Percentiles rank a stretch among this genome's conserved stretches.
These are phyloP conservation scores for Pseudomonodictys pantanalensis DNA, from an alignment of 495 filamentous ascomycete genomes.

Conservation along the genomic window DNA sequence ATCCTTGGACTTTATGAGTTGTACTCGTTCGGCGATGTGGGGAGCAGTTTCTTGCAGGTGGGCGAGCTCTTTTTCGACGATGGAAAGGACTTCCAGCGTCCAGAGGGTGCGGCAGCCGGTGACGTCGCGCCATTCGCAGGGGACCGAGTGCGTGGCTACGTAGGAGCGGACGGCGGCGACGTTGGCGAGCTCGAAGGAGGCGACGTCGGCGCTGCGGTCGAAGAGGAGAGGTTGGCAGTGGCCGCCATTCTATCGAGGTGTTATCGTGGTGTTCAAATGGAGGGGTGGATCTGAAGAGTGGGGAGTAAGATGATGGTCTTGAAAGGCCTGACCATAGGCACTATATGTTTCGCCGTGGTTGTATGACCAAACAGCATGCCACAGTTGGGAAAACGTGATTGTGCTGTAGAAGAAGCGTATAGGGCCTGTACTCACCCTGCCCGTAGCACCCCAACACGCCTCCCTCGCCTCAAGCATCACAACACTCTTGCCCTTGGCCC, in stretches of 20 bases:
- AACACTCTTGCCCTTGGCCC: constrained; percentile 45
- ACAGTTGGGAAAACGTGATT: not conserved
- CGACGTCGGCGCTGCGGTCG: constrained; percentile 48
- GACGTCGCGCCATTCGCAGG: constrained; percentile 59
- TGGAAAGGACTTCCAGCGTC: constrained; percentile 46
- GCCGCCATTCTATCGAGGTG: constrained; percentile 59
- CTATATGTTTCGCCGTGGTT: not conserved
- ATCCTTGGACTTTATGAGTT: constrained; percentile 36
- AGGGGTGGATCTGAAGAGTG: not conserved
- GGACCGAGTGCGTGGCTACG: constrained; percentile 51
- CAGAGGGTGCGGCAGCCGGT: constrained; percentile 56
- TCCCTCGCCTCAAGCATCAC: constrained; percentile 78
- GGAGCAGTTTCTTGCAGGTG: constrained; percentile 50
- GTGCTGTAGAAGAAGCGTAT: not conserved
- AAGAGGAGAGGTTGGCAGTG: constrained; percentile 68
- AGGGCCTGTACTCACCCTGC: constrained; percentile 50
- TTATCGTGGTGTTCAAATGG: not conserved
- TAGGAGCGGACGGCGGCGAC: constrained; percentile 52
- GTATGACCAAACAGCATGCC: too few species aligned
- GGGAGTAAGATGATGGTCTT: not conserved
- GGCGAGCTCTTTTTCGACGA: constrained; percentile 45
- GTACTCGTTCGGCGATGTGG: constrained; percentile 45
- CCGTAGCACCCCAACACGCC: constrained; percentile 78
- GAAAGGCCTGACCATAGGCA: not conserved
- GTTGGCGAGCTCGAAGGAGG: constrained; percentile 63